phyloP scores from a whole-genome alignment of 2,329 filamentous ascomycete species.

The Apiospora saccharicola region DNA sequence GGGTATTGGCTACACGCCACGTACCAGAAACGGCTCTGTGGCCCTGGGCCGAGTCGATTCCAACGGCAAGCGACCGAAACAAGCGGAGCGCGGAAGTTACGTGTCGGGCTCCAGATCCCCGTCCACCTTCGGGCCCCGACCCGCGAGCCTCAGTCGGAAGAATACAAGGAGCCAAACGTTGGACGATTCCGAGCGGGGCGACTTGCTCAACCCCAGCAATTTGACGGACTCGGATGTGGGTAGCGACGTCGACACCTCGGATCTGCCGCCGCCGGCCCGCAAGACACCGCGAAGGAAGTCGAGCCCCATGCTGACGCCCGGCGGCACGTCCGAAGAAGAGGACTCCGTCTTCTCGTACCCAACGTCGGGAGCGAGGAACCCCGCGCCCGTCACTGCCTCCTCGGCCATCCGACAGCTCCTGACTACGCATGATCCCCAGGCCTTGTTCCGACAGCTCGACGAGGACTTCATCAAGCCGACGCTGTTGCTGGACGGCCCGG shows the following conservation, averaged over 20 bases:
- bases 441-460: conserved; percentile 89
- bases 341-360: conserved; percentile 45
- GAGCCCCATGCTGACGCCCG: conserved; percentile 47
- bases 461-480: conserved; percentile 96
- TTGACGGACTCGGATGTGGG: conserved; percentile 66
- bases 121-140: conserved; percentile 47
- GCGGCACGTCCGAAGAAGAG: conserved; percentile 36
- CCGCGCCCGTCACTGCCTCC: conserved; percentile 69
- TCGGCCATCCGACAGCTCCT: conserved; percentile 83
- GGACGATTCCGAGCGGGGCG: conserved; percentile 62
- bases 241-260: conserved; percentile 71
- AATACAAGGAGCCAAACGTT: conserved; percentile 49
- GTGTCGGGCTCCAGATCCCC: conserved; percentile 63
- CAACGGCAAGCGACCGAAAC: conserved; percentile 36
- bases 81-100: conserved; percentile 54
- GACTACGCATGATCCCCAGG: conserved; percentile 85
- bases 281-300: conserved; percentile 49
- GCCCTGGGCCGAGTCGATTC: conserved; percentile 60
- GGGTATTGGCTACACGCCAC: conserved; percentile 80
- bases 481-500: conserved; percentile 76
- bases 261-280: conserved; percentile 68
- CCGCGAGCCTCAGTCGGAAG: conserved; percentile 61
- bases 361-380: conserved; percentile 42
- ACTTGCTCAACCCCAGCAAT: conserved; percentile 58
- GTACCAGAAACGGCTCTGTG: conserved; percentile 66